These are phyloP conservation scores for Macrophomina pseudophaseolina DNA, from an alignment of 2,329 filamentous ascomycete species.

Conservation along the genomic window DNA sequence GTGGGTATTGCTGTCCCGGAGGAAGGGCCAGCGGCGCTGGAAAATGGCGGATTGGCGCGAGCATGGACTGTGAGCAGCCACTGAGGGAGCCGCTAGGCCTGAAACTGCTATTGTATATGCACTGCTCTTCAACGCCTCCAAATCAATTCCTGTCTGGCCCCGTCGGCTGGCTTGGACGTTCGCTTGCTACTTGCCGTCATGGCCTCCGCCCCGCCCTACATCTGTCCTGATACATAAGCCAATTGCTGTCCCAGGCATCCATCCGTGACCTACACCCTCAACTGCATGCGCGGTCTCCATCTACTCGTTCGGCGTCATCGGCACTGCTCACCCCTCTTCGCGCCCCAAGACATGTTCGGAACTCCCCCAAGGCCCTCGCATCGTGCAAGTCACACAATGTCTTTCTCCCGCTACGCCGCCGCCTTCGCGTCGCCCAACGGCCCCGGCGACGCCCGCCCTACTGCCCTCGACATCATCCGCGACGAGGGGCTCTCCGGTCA, in stretches of 20 bases:
- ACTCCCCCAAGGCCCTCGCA: background rate
- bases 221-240: background rate
- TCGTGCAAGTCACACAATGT: constrained; percentile 13
- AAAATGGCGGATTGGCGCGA: background rate
- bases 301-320: background rate
- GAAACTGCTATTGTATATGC: background rate
- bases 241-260: background rate
- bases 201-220: background rate
- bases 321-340: background rate
- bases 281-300: background rate
- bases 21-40: background rate
- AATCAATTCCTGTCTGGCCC: background rate
- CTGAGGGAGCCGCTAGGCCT: background rate
- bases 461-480: constrained; percentile 47
- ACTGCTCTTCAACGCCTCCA: background rate
- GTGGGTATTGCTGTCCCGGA: too few species aligned
- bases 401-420: constrained; percentile 29
- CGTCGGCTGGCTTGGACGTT: background rate
- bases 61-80: background rate
- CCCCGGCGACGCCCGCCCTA: constrained; percentile 49
- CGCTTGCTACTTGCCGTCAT: background rate
- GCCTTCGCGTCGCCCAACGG: constrained; percentile 36
- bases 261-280: background rate
- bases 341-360: too few species aligned
- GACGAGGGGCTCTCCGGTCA: constrained; percentile 46